Conservation (phyloP, 257 asterid species). For the Solanum chaucha region DNA sequence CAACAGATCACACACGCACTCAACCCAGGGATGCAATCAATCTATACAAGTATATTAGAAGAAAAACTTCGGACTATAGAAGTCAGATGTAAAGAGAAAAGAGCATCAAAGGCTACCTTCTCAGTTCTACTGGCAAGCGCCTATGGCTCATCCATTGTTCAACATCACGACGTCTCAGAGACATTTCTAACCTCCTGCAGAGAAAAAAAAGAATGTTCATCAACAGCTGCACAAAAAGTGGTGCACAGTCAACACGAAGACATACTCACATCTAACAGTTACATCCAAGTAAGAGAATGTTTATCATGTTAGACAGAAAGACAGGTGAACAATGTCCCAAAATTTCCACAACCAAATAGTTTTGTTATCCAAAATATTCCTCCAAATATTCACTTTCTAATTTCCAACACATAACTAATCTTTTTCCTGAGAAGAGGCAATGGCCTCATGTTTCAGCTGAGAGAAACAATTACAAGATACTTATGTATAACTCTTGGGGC, state of each 20-base stretch:
- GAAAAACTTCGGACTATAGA: neutral
- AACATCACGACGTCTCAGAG: constrained; percentile 78
- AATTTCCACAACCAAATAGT: neutral
- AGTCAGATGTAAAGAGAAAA: neutral
- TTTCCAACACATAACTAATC: neutral
- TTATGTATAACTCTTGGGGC: neutral
- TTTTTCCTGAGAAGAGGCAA: neutral
- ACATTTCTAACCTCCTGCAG: constrained; percentile 73
- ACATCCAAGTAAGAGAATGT: neutral
- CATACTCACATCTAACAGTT: neutral
- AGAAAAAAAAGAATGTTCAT: neutral
- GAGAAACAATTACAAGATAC: neutral
- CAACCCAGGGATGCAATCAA: neutral
- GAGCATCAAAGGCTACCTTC: constrained; percentile 35
- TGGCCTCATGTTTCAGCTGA: neutral
- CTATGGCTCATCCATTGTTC: constrained; percentile 98
- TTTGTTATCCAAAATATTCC: neutral
- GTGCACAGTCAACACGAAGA: neutral
- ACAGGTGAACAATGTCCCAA: neutral
- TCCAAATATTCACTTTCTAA: neutral
- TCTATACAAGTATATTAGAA: neutral
- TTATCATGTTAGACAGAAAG: neutral
- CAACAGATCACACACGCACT: neutral
- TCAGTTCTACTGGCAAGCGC: constrained; percentile 62
- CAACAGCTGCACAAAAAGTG: neutral